These are phyloP conservation scores for Dictyostelium purpureum DNA, from an alignment of 78 protist genomes.

Conservation along the genomic window DNA sequence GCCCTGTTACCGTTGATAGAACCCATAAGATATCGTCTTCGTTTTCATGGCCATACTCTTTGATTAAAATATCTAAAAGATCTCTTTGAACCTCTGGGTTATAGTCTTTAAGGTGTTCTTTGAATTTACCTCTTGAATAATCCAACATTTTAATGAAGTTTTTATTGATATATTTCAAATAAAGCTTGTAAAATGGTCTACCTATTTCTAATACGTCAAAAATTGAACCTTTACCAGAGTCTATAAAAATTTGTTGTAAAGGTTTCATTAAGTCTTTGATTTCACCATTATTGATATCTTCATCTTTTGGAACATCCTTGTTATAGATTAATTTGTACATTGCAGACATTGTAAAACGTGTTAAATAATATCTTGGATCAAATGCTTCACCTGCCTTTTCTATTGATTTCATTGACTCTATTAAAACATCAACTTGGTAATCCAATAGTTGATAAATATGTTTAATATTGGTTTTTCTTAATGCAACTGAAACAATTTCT, in stretches of 20 bases:
- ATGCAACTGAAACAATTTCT: conserved; percentile 15
- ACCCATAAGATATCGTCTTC: background rate
- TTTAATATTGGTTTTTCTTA: conserved; percentile 39
- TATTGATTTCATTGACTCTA: background rate
- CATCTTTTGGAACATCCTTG: background rate
- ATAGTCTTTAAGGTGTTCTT: background rate
- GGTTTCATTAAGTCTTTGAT: background rate
- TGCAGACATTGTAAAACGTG: background rate
- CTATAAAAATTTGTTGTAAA: background rate
- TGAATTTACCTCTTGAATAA: background rate
- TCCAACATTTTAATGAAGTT: background rate
- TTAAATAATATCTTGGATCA: background rate
- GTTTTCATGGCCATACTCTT: background rate
- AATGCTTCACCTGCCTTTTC: background rate
- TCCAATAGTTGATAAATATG: background rate
- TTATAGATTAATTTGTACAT: background rate
- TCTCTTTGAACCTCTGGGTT: background rate
- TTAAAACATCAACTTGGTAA: conserved; percentile 5
- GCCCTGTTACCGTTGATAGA: background rate
- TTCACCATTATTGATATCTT: background rate
- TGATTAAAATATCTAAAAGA: background rate
- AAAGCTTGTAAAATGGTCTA: background rate
- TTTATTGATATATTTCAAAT: background rate
- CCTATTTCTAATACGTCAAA: background rate
- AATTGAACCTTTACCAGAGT: background rate